A percentile compares a stretch with the other conserved stretches of the same genome.
Evolutionary conservation across 148 eudicot species (phyloP).

Genomic region (Rhododendron ferrugineum): DNA sequence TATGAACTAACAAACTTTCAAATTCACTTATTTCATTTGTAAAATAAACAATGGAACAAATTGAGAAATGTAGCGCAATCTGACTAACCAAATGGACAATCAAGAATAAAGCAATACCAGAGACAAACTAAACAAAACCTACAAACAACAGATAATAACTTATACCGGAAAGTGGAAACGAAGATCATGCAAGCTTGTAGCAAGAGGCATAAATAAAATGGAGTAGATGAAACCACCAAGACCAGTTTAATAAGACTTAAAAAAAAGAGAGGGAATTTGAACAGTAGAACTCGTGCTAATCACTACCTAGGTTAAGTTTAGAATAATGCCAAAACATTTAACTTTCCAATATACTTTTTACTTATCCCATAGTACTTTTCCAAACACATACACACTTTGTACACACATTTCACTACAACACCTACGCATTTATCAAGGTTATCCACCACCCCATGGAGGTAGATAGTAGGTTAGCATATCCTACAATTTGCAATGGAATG

Average conservation of each 20-base stretch:
- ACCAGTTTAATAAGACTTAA: neutral
- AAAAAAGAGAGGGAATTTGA: neutral
- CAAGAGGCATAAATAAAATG: neutral
- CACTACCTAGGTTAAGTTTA: neutral
- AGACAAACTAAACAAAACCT: neutral
- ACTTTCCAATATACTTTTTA: neutral
- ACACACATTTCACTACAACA: neutral
- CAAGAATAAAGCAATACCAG: neutral
- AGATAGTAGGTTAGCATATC: neutral
- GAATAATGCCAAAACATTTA: neutral
- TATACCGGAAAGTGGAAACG: neutral
- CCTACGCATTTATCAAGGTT: neutral
- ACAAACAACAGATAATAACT: neutral
- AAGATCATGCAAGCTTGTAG: neutral
- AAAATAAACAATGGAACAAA: neutral
- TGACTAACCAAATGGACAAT: neutral
- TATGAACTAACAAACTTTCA: neutral
- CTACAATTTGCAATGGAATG: neutral
- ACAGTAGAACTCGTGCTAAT: neutral
- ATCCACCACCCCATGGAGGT: neutral
- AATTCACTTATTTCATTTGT: slow-evolving; percentile 28
- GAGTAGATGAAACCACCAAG: neutral
- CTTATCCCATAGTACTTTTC: neutral
- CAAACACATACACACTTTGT: neutral
- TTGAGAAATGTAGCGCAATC: neutral